phyloP scores from a whole-genome alignment of 306 rosid genomes.

The Cucumis sativus region DNA sequence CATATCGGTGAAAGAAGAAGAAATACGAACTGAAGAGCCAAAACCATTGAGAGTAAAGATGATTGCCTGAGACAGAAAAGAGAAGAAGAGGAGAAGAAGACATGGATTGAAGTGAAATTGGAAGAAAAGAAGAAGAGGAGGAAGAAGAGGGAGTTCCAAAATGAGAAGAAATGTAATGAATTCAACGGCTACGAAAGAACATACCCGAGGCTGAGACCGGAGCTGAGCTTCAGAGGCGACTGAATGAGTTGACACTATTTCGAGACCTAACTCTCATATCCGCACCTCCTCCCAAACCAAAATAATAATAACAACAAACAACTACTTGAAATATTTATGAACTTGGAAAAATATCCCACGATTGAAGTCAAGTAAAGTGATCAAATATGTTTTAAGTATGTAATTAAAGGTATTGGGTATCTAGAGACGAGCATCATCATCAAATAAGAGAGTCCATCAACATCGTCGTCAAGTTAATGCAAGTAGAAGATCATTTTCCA shows the following conservation, averaged over 20 bases:
- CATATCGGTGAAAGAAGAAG: constrained; percentile 20
- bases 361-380: too few species aligned
- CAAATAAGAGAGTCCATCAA: too few species aligned
- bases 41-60: background rate
- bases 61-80: constrained; percentile 4
- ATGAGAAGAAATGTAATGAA: background rate
- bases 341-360: too few species aligned
- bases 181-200: background rate
- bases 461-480: too few species aligned
- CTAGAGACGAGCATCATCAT: too few species aligned
- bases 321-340: too few species aligned
- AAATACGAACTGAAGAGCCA: background rate
- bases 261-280: background rate
- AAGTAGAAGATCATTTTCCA: too few species aligned
- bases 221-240: background rate
- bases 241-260: background rate
- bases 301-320: background rate
- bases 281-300: constrained; percentile 7
- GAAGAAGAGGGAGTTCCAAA: background rate
- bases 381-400: too few species aligned
- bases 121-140: too few species aligned
- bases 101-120: constrained; percentile 3
- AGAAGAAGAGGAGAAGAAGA: constrained; percentile 10
- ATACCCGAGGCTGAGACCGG: constrained; percentile 9
- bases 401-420: too few species aligned